Evolutionary conservation across 2,329 filamentous ascomycete species (phyloP), one percentile per base, ranked within the genome.

Genomic region (Bretziella fagacearum): DNA sequence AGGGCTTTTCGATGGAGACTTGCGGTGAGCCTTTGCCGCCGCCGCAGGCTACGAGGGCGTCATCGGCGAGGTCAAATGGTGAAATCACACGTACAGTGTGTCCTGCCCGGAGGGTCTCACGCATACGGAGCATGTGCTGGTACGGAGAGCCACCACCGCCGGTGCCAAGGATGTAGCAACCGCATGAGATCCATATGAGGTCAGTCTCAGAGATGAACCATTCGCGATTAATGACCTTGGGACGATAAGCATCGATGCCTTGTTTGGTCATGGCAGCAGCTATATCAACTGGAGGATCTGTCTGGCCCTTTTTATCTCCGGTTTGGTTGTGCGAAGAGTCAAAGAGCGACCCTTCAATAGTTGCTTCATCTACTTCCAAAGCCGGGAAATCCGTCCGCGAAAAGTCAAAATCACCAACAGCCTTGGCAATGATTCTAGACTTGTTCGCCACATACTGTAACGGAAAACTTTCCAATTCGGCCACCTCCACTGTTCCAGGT

Each of bases 131-230:
- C 60, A 70, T 67, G 25, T 63, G 59, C 2, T 69, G 57, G 52
- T 72, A 73, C 1, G 73, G 70, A 2, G 65, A 68, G 2, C 74
- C 73, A 17, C 74, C 74, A 4, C 74, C 74, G 17, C 74, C 75
- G 0, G 72, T 75, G 2, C 73, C 74, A 0, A 79, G 63, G 44
- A 79, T 71, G 52, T 76, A 76, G 55, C 73, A 75, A 1, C 75
- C 74, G 6, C 64, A 70, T 1, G 70, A 59, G 27, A 79, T 70
- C 62, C 69, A 78, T 25, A 62, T 57, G 3, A 78, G 60, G 55
- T 79, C 75, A 0, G 68, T 70, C 54, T 77, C 72, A 8, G 63
- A 71, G 32, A 79, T 57, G 48, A 67, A 67, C 75, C 75, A 79
- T 13, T 67, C 56, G 7, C 72, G 65, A n/a, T 66, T 60, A 30